A percentile compares a stretch with the other conserved stretches of the same genome.
These are phyloP conservation scores for Linderina pennispora DNA, from an alignment of 192 early-diverging fungal species.

Conservation along the genomic window DNA sequence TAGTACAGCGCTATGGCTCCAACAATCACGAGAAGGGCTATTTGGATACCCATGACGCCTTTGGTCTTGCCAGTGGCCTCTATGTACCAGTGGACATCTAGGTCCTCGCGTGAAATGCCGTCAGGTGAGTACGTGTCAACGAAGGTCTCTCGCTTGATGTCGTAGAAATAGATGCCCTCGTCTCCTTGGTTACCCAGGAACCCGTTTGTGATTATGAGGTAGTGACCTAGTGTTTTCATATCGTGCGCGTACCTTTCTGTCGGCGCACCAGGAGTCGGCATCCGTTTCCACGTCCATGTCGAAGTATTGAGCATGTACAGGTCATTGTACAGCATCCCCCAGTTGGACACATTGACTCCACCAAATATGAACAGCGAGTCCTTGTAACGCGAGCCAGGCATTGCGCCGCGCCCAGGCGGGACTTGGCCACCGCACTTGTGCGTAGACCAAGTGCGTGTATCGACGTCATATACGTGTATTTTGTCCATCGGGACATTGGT, in stretches of 20 bases:
- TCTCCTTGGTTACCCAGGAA: slow-evolving; percentile 5
- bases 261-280: slow-evolving; percentile 23
- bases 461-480: slow-evolving; percentile 27
- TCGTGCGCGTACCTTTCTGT: slow-evolving; percentile 35
- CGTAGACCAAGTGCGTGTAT: slow-evolving; percentile 20
- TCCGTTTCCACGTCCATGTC: slow-evolving; percentile 27
- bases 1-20: too few relatives aligned
- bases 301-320: slow-evolving; percentile 28
- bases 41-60: too few relatives aligned
- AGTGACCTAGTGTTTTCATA: slow-evolving; percentile 35
- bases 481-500: slow-evolving; percentile 8
- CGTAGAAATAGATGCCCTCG: slow-evolving; percentile 35
- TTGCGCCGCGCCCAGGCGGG: slow-evolving; percentile 16
- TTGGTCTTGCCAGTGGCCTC: too few relatives aligned
- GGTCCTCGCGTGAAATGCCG: slow-evolving; percentile 12
- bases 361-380: slow-evolving; percentile 27
- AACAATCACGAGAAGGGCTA: too few relatives aligned
- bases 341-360: slow-evolving; percentile 31
- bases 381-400: slow-evolving; percentile 11
- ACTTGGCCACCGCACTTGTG: slow-evolving; percentile 23
- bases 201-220: slow-evolving; percentile 30
- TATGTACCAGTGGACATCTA: slow-evolving; percentile 36
- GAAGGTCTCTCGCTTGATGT: slow-evolving; percentile 16
- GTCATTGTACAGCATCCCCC: slow-evolving; percentile 16
- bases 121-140: slow-evolving; percentile 29